Conservation (phyloP, 169 alveolate species). For the Eimeria necatrix region DNA sequence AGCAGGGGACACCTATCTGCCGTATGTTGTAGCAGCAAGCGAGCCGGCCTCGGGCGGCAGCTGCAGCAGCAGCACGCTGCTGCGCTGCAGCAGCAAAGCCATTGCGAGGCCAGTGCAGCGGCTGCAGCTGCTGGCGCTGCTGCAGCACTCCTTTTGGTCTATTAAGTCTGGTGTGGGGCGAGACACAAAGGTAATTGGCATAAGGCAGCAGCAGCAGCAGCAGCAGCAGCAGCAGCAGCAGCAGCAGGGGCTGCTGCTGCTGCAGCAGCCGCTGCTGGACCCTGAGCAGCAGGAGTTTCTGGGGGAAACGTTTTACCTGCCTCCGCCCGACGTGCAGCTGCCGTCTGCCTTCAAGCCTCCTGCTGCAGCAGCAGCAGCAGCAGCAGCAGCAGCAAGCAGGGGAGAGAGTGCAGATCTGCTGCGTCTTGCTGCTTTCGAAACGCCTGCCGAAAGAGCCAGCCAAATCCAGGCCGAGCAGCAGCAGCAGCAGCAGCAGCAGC, state of each 20-base stretch:
- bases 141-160: constrained; percentile 3
- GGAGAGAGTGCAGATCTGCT: not conserved
- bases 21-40: not conserved
- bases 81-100: not conserved
- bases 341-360: not conserved
- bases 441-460: not conserved
- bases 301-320: not conserved
- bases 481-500: constrained; percentile 16
- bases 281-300: not conserved
- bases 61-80: constrained; percentile 24
- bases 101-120: not conserved
- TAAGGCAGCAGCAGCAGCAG: not conserved
- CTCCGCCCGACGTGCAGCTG: not conserved
- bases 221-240: not conserved
- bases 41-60: not conserved
- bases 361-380: constrained; percentile 23
- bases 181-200: not conserved
- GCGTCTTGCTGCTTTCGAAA: not conserved
- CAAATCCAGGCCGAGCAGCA: not conserved
- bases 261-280: too few relatives aligned
- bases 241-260: not conserved
- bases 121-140: constrained; percentile 6
- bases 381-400: not conserved
- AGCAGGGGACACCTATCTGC: not conserved
- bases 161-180: not conserved